A percentile compares a stretch with the other conserved stretches of the same genome.
These are phyloP conservation scores for Oxyria digyna DNA, from an alignment of 148 eudicot species.

Conservation along the genomic window DNA sequence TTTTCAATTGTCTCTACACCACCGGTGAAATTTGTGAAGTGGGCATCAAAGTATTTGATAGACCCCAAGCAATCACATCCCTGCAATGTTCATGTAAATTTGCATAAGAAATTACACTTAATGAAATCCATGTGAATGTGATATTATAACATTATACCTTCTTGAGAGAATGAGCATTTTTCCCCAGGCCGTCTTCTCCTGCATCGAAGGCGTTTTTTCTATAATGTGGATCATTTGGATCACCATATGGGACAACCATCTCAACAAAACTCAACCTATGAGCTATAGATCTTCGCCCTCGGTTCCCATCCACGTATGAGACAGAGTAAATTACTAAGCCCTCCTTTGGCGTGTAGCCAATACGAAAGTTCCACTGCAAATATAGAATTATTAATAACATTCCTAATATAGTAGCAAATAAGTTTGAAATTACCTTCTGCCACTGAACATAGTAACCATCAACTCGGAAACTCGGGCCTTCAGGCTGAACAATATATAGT, in stretches of 20 bases:
- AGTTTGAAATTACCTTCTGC: conserved; percentile 85
- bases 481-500: conserved; percentile 74
- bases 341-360: conserved; percentile 96
- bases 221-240: conserved; percentile 97
- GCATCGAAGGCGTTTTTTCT: conserved; percentile 99
- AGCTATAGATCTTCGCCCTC: conserved; percentile 93
- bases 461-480: conserved; percentile 97
- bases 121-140: too few species aligned
- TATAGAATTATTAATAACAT: neutral
- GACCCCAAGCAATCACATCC: conserved; percentile 97
- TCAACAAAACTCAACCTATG: conserved; percentile 97
- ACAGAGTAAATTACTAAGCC: conserved; percentile 90
- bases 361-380: conserved; percentile 90
- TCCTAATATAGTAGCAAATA: neutral
- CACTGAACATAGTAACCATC: conserved; percentile 85
- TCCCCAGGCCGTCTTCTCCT: conserved; percentile 97
- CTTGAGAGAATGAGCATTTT: conserved; percentile 93
- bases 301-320: conserved; percentile 93
- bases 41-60: conserved; percentile 95
- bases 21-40: conserved; percentile 90
- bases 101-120: neutral
- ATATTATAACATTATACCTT: conserved; percentile 35
- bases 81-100: conserved; percentile 20
- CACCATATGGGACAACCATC: conserved; percentile 99
- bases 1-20: conserved; percentile 98